Evolutionary conservation across 2,329 filamentous ascomycete genomes (phyloP).

Genomic region (Leptographium procerum): DNA sequence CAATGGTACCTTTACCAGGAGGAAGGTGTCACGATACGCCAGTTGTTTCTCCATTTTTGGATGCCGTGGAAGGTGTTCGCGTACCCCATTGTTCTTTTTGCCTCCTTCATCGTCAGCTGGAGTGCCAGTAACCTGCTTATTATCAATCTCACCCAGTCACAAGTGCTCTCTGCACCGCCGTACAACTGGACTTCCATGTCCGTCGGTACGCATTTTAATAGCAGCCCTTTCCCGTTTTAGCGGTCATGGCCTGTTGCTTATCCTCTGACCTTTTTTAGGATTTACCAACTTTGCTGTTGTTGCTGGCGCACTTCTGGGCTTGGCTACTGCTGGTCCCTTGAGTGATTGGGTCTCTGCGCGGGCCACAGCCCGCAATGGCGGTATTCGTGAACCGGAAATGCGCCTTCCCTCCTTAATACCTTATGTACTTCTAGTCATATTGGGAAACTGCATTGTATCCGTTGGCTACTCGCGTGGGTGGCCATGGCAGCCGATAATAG

Average conservation of each 20-base stretch:
- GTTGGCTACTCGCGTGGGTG: slow-evolving; percentile 35
- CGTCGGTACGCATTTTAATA: slow-evolving; percentile 25
- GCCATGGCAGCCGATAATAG: slow-evolving; percentile 35
- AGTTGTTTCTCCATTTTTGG: slow-evolving; percentile 43
- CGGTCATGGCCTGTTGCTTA: too few relatives aligned
- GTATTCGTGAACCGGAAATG: slow-evolving; percentile 37
- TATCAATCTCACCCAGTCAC: slow-evolving; percentile 46
- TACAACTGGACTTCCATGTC: slow-evolving; percentile 26
- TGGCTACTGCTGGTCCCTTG: slow-evolving; percentile 29
- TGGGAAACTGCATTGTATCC: slow-evolving; percentile 32
- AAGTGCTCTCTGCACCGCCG: slow-evolving; percentile 28
- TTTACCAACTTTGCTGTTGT: slow-evolving; percentile 37
- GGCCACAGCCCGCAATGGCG: slow-evolving; percentile 29
- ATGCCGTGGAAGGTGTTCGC: slow-evolving; percentile 50
- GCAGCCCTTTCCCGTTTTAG: too few relatives aligned
- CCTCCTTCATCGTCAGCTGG: slow-evolving; percentile 50
- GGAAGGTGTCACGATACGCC: slow-evolving; percentile 32
- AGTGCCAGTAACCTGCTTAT: slow-evolving; percentile 30
- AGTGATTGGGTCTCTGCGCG: slow-evolving; percentile 30
- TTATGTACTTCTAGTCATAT: slow-evolving; percentile 31
- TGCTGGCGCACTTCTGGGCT: slow-evolving; percentile 28
- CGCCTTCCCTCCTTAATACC: slow-evolving; percentile 31
- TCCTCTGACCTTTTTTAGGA: too few relatives aligned
- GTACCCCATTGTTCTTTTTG: slow-evolving; percentile 52
- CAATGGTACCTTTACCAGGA: slow-evolving; percentile 44